Percentiles rank a stretch among this genome's conserved stretches.
Conservation (phyloP, 2,329 filamentous ascomycete genomes). For the Lasiodiplodia gonubiensis region DNA sequence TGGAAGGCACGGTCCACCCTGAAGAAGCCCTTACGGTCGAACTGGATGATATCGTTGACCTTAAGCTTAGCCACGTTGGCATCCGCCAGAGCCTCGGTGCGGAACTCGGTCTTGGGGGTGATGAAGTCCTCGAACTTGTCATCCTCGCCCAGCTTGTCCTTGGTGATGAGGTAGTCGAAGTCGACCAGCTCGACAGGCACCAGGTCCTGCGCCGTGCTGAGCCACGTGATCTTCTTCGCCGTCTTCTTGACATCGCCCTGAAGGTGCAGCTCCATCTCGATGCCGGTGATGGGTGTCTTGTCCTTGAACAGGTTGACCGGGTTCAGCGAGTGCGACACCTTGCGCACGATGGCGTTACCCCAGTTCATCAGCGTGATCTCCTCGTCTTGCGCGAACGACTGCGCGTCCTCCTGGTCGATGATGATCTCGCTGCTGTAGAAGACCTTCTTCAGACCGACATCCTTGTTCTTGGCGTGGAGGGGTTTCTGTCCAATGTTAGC, state of each 20-base stretch:
- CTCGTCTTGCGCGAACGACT: conserved; percentile 80
- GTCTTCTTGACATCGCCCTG: conserved; percentile 94
- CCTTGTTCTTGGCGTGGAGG: conserved; percentile 87
- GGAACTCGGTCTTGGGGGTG: conserved; percentile 75
- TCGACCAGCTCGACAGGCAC: conserved; percentile 87
- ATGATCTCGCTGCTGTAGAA: conserved; percentile 76
- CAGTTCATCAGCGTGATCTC: conserved; percentile 97
- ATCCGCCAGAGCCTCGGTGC: conserved; percentile 78
- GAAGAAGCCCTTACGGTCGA: conserved; percentile 92
- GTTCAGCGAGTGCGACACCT: conserved; percentile 62
- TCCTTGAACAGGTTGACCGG: conserved; percentile 55
- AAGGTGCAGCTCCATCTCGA: conserved; percentile 87
- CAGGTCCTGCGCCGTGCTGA: conserved; percentile 77
- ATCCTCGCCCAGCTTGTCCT: conserved; percentile 90
- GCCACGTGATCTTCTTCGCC: conserved; percentile 95
- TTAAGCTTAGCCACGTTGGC: conserved; percentile 79
- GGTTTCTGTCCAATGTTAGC: conserved; percentile 72
- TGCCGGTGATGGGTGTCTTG: conserved; percentile 63
- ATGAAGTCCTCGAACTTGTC: conserved; percentile 85
- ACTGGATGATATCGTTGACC: conserved; percentile 90
- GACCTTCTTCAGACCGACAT: conserved; percentile 85
- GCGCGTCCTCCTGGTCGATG: conserved; percentile 85
- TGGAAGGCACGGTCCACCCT: conserved; percentile 72
- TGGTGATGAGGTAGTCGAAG: conserved; percentile 93
- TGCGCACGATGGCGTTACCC: conserved; percentile 84